Percentiles rank a stretch among this genome's conserved stretches.
Conservation (phyloP, 1,284 basidiomycete genomes). For the Ustilago shanxiensis region DNA sequence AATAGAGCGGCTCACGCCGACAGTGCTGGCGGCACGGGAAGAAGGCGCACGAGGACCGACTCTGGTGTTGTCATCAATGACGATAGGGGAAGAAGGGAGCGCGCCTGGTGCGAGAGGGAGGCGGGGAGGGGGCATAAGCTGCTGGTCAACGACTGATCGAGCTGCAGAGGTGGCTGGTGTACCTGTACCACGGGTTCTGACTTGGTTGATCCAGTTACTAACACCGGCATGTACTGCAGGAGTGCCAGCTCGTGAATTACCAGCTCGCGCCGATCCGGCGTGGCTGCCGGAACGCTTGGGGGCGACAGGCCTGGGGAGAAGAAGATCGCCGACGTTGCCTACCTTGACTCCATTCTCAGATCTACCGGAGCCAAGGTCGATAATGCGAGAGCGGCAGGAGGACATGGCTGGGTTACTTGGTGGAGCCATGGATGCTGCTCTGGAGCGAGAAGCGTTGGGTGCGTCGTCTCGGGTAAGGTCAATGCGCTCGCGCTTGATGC, state of each 20-base stretch:
- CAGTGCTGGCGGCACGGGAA: conserved; percentile 5
- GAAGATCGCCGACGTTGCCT: conserved; percentile 11
- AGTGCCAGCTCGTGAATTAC: neutral
- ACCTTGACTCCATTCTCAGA: conserved; percentile 4
- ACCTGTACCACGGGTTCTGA: neutral
- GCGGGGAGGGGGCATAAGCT: conserved; percentile 10
- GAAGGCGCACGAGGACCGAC: neutral
- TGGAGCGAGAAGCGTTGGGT: neutral
- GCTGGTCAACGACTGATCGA: neutral
- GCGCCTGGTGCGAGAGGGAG: neutral
- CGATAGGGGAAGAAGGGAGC: conserved; percentile 3
- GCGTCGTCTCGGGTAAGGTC: conserved; percentile 5
- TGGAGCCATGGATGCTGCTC: neutral
- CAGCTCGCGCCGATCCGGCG: neutral
- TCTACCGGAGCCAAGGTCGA: neutral
- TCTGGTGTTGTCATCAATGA: conserved; percentile 10
- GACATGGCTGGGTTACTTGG: neutral
- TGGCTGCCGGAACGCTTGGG: conserved; percentile 4
- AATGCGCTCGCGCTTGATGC: conserved; percentile 6
- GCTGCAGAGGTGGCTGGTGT: neutral
- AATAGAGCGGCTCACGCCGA: neutral
- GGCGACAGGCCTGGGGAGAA: neutral
- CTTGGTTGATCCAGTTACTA: neutral
- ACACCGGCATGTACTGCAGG: neutral
- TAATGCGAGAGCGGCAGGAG: neutral